phyloP scores from a whole-genome alignment of 495 filamentous ascomycete genomes.

The Tuber umbilicatum region DNA sequence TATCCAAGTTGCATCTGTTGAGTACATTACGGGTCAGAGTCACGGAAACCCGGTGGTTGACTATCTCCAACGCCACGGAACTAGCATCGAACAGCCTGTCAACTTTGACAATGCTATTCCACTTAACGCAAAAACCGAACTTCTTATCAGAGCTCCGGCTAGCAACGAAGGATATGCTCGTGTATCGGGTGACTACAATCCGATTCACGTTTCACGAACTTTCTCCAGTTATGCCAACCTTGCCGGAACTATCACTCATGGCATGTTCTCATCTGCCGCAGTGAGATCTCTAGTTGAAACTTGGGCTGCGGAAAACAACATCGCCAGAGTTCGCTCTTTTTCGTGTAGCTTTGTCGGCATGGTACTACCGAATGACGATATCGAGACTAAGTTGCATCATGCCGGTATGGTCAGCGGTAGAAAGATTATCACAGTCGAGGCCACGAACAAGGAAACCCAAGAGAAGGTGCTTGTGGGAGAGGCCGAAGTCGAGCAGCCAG shows the following conservation, averaged over 20 bases:
- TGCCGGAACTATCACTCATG: slow-evolving; percentile 93
- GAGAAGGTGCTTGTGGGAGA: slow-evolving; percentile 92
- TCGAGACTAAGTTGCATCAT: slow-evolving; percentile 88
- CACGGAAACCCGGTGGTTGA: slow-evolving; percentile 96
- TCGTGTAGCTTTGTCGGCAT: slow-evolving; percentile 92
- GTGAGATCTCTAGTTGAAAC: slow-evolving; percentile 98
- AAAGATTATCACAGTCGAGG: slow-evolving; percentile 98
- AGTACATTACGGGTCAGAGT: slow-evolving; percentile 81
- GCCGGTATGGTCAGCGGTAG: slow-evolving; percentile 96
- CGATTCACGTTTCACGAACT: slow-evolving; percentile 94
- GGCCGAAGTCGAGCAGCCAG: slow-evolving; percentile 97
- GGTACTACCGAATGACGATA: slow-evolving; percentile 92
- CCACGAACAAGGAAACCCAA: slow-evolving; percentile 83
- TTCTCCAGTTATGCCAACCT: slow-evolving; percentile 94
- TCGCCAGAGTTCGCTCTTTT: slow-evolving; percentile 94
- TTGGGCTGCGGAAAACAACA: slow-evolving; percentile 97
- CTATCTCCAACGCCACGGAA: slow-evolving; percentile 86
- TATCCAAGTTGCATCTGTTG: slow-evolving; percentile 89
- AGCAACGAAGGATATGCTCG: slow-evolving; percentile 97
- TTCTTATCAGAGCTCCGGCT: slow-evolving; percentile 81
- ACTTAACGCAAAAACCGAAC: slow-evolving; percentile 80
- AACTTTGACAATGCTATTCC: slow-evolving; percentile 97
- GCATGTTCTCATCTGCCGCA: slow-evolving; percentile 97
- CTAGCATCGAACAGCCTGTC: slow-evolving; percentile 90
- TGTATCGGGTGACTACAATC: slow-evolving; percentile 97